Conservation (phyloP, 1,284 basidiomycete species). For the Austroboletus rostrupii region DNA sequence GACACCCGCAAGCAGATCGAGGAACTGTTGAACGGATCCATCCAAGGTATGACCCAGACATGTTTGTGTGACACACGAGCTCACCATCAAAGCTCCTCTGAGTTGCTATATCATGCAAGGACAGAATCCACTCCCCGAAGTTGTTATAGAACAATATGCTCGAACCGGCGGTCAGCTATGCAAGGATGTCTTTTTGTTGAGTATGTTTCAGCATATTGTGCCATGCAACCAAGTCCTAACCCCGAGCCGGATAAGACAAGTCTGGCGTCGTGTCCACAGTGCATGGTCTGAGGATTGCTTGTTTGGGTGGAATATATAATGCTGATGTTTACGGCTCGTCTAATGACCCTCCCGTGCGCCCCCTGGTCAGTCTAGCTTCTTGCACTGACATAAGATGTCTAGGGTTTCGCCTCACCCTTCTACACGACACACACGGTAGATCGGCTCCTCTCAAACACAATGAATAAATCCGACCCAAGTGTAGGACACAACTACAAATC, state of each 20-base stretch:
- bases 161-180: conserved; percentile 76
- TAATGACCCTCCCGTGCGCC: conserved; percentile 54
- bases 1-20: conserved; percentile 47
- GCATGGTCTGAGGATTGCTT: conserved; percentile 82
- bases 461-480: conserved; percentile 43
- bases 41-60: conserved; percentile 50
- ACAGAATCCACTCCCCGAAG: conserved; percentile 64
- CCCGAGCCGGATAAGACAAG: conserved; percentile 62
- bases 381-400: conserved; percentile 3
- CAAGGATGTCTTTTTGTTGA: conserved; percentile 79
- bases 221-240: conserved; percentile 1
- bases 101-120: conserved; percentile 94
- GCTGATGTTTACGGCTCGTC: conserved; percentile 52
- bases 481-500: conserved; percentile 51
- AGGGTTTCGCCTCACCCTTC: conserved; percentile 72
- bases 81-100: conserved; percentile 60
- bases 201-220: conserved; percentile 43
- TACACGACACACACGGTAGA: conserved; percentile 70
- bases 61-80: conserved; percentile 1
- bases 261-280: conserved; percentile 79
- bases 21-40: conserved; percentile 59
- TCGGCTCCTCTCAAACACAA: conserved; percentile 64
- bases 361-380: conserved; percentile 8
- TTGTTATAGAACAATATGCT: conserved; percentile 70
- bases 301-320: conserved; percentile 77